Evolutionary conservation across 768 basidiomycete species (phyloP).

Genomic region (Mycena vitilis): DNA sequence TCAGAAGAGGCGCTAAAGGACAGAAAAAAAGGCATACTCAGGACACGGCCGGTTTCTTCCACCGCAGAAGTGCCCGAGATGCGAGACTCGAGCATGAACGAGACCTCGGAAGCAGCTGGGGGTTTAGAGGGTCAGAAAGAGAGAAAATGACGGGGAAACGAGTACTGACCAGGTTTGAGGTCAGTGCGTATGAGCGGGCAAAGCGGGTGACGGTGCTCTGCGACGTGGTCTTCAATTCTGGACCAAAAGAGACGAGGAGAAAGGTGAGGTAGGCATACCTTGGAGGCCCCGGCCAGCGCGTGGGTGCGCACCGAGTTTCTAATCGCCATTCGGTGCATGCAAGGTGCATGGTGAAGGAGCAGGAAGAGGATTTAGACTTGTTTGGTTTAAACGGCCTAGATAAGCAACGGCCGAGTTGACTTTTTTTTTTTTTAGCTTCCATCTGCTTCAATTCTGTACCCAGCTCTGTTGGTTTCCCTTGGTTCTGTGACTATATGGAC

Average conservation of each 20-base stretch:
- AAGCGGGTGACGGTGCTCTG: constrained; percentile 63
- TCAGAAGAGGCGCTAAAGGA: constrained; percentile 43
- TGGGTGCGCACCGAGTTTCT: constrained; percentile 86
- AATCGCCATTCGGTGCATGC: constrained; percentile 89
- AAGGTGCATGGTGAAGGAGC: no score
- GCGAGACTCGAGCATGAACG: constrained; percentile 98
- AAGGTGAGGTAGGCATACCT: constrained; percentile 56
- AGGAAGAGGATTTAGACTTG: no score
- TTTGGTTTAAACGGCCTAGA: no score
- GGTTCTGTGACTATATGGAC: neutral
- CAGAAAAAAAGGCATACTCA: constrained; percentile 92
- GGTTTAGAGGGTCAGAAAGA: constrained; percentile 36
- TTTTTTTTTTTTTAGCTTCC: neutral
- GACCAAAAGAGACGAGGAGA: constrained; percentile 40
- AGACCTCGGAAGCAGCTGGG: constrained; percentile 97
- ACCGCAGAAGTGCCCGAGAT: constrained; percentile 94
- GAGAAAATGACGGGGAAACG: constrained; percentile 36
- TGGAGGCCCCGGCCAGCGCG: constrained; percentile 73
- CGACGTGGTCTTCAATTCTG: constrained; percentile 40
- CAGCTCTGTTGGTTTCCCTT: neutral
- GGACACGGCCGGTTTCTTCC: constrained; percentile 98
- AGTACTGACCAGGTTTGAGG: constrained; percentile 90
- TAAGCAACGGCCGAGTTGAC: constrained; percentile 9
- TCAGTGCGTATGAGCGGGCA: constrained; percentile 93
- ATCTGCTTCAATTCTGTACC: neutral